Evolutionary conservation across 2,329 filamentous ascomycete species (phyloP).

Genomic region (Fusarium sublunatum): DNA sequence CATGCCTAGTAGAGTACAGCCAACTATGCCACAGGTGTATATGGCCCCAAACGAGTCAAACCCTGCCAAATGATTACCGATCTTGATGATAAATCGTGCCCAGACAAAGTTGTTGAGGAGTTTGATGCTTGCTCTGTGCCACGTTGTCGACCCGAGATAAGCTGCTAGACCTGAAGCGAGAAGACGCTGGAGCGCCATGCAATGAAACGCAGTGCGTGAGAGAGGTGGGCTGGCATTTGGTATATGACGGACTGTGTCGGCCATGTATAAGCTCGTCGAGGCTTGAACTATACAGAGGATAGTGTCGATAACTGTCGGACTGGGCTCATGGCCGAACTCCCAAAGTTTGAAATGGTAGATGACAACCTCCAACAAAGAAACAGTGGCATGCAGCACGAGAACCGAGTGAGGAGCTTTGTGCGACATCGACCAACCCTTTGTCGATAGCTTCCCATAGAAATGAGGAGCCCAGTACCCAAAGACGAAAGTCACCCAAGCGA

Average conservation of each 20-base stretch:
- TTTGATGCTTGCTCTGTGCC: constrained; percentile 9
- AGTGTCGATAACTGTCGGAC: not conserved
- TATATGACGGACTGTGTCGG: not conserved
- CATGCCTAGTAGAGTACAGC: not conserved
- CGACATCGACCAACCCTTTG: not conserved
- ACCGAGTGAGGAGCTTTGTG: not conserved
- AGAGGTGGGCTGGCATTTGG: not conserved
- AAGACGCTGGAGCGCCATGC: constrained; percentile 2
- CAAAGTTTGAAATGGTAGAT: not conserved
- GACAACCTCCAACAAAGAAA: not conserved
- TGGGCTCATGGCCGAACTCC: not conserved
- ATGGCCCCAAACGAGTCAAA: not conserved
- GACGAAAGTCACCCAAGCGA: no score
- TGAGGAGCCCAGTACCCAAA: not conserved
- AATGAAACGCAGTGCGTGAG: not conserved
- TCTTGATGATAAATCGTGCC: not conserved
- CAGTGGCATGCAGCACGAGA: not conserved
- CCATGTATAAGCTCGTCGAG: constrained; percentile 1
- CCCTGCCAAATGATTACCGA: not conserved
- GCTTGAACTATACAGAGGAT: not conserved
- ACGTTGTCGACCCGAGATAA: not conserved
- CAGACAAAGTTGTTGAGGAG: constrained; percentile 3
- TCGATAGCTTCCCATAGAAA: not conserved
- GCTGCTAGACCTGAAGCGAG: not conserved
- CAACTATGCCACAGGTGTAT: not conserved